phyloP scores from a whole-genome alignment of 108 stramenopile species.

The Fistulifera pelliculosa region DNA sequence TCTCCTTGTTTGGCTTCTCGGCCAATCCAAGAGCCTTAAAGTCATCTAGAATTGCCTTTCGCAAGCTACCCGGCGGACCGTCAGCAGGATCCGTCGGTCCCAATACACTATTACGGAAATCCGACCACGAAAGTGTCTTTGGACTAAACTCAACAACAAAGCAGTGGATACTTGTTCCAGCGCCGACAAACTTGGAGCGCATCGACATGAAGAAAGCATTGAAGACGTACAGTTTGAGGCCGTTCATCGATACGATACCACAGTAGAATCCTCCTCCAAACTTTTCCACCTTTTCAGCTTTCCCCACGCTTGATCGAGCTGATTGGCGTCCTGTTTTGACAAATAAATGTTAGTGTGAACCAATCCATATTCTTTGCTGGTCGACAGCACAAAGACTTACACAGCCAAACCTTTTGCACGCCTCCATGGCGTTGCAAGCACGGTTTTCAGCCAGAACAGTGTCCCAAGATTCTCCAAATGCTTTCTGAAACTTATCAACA shows the following conservation, averaged over 20 bases:
- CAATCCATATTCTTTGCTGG: no score
- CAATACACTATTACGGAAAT: conserved; percentile 73
- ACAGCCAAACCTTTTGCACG: conserved; percentile 72
- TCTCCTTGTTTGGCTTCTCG: conserved; percentile 72
- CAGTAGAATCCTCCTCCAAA: conserved; percentile 95
- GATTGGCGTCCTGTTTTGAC: conserved; percentile 27
- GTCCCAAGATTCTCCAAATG: conserved; percentile 82
- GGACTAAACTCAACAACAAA: conserved; percentile 86
- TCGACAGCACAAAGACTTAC: no score
- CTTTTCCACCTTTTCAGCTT: conserved; percentile 67
- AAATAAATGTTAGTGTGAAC: no score
- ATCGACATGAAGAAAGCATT: conserved; percentile 91
- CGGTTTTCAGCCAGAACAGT: conserved; percentile 65
- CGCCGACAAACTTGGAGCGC: conserved; percentile 76
- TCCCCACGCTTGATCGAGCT: conserved; percentile 74
- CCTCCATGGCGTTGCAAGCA: conserved; percentile 85
- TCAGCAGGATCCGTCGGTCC: conserved; percentile 86
- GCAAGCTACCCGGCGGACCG: conserved; percentile 68
- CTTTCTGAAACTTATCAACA: conserved; percentile 62
- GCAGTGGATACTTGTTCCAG: conserved; percentile 69
- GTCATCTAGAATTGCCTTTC: conserved; percentile 58
- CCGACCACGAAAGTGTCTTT: conserved; percentile 60
- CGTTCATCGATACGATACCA: conserved; percentile 41
- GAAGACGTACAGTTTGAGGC: conserved; percentile 70
- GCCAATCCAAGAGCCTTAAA: conserved; percentile 66